phyloP scores from a whole-genome alignment of 1,284 basidiomycete genomes.

The Lentinus polychrous region DNA sequence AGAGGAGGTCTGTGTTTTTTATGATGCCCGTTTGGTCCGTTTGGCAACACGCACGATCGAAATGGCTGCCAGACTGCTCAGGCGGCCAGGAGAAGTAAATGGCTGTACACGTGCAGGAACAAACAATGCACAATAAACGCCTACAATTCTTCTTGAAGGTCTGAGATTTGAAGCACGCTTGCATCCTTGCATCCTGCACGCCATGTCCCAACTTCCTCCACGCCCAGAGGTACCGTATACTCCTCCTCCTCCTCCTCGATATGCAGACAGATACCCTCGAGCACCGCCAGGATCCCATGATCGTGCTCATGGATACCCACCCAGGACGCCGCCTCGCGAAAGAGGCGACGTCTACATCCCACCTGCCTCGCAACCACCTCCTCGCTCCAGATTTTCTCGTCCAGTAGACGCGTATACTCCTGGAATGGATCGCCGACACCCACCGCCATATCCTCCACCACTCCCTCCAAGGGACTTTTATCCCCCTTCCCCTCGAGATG shows the following conservation, averaged over 20 bases:
- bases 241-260: neutral
- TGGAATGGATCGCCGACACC: neutral
- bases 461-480: constrained; percentile 12
- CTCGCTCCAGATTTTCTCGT: constrained; percentile 4
- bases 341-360: neutral
- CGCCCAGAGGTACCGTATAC: constrained; percentile 11
- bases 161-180: too few species aligned
- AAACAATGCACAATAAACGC: neutral
- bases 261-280: constrained; percentile 17
- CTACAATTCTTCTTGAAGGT: neutral
- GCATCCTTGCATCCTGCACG: neutral
- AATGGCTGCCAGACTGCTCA: neutral
- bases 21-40: neutral
- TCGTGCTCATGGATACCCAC: neutral
- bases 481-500: constrained; percentile 14
- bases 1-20: neutral
- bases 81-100: neutral
- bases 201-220: constrained; percentile 10
- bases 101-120: neutral
- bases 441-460: constrained; percentile 11
- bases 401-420: too few species aligned
- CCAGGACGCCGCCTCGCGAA: neutral
- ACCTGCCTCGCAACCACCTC: constrained; percentile 9
- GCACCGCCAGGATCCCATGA: constrained; percentile 9
- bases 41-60: too few species aligned